Conservation (phyloP, 2,329 filamentous ascomycete species). For the Diaporthe vexans region DNA sequence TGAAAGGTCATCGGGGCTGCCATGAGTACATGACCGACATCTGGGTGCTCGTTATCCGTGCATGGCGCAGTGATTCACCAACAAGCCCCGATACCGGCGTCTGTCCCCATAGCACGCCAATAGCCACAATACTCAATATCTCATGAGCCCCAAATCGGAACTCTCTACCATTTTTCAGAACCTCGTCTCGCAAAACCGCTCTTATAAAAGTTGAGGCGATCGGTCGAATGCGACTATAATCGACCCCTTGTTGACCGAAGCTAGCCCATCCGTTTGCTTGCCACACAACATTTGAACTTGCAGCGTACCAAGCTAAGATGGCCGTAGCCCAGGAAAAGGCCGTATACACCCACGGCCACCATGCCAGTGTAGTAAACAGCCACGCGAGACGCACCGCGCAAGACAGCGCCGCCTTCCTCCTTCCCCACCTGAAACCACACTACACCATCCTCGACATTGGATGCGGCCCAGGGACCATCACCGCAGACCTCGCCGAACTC, state of each 20-base stretch:
- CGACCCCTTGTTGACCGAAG: background rate
- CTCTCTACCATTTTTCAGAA: background rate
- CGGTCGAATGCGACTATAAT: background rate
- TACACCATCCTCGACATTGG: conserved; percentile 62
- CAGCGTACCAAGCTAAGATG: conserved; percentile 38
- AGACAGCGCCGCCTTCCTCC: conserved; percentile 58
- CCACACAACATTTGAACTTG: background rate
- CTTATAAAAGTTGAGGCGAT: background rate
- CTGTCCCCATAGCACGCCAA: background rate
- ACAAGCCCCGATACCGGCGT: conserved; percentile 23
- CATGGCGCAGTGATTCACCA: background rate
- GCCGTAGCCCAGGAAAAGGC: conserved; percentile 42
- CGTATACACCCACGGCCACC: conserved; percentile 55
- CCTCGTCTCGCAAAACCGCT: too few species aligned
- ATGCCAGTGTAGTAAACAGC: conserved; percentile 52
- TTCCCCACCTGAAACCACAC: conserved; percentile 55
- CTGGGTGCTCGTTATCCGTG: too few species aligned
- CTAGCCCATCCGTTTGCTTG: background rate
- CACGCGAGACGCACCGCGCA: conserved; percentile 59
- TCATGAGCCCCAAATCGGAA: background rate
- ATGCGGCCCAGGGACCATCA: conserved; percentile 65
- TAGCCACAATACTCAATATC: background rate
- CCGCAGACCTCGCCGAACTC: conserved; percentile 56
- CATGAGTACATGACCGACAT: too few species aligned
- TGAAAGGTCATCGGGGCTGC: too few species aligned